Base-by-base conservation (phyloP, 768 basidiomycete genomes). In the Pleurotus djamor region DNA sequence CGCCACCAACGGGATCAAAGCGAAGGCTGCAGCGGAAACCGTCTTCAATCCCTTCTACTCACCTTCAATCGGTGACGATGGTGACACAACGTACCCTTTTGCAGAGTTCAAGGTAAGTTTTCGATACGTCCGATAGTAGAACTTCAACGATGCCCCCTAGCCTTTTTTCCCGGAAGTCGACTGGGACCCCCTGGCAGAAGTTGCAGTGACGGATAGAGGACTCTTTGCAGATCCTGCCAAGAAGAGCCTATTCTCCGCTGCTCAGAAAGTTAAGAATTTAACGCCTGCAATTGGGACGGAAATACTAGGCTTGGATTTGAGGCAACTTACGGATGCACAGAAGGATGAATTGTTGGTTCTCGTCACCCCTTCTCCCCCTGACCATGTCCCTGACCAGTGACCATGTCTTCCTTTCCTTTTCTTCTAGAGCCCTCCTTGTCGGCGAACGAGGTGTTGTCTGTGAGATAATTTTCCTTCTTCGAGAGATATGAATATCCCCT, bases 401-500 rank as follows among this genome's bases (percentile, higher is more conserved):
- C n/a, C n/a, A n/a, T n/a, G n/a, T n/a, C n/a, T n/a, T n/a, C n/a
- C n/a, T n/a, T n/a, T n/a, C n/a, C 66, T 45, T 65, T 35, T 56
- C 52, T 2, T 60, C 21, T 63, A 89, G 89, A 3, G 88, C 89
- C 4, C 73, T 93, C 13, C 78, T 94, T 38, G 80, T 87, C 49
- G 91, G 86, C 1, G 90, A 92, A 68, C 79, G 90, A 38, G 86
- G 88, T 0, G 90, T 89, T 34, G 88, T 92, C 14, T 90, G 88
- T 90, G 64, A 68, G 87, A 69, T 59, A 10, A 34, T 4, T 54
- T 37, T 16, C 21, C 34, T 57, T 48, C 35, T 8, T 12, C 48
- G 45, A 34, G 5, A 28, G 17, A 17, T 47, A 59, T 45, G 21
- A 52, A 61, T 58, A 17, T 34, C 50, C 45, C 43, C 35, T 12